Conservation (phyloP, 2,329 filamentous ascomycete genomes). For the Metarhizium rileyi region DNA sequence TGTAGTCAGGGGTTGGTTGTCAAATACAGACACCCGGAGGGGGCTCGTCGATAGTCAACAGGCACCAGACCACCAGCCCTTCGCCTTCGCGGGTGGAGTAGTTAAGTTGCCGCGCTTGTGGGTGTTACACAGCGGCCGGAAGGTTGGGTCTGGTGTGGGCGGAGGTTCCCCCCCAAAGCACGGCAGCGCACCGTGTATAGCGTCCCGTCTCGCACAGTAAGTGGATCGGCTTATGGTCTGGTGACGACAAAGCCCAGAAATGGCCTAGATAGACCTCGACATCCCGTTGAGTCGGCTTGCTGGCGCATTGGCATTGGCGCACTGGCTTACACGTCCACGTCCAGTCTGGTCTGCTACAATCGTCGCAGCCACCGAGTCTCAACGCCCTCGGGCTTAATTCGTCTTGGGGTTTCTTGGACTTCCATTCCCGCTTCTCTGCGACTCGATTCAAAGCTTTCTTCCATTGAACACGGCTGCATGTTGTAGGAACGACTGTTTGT, state of each 20-base stretch:
- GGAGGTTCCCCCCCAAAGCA: not conserved
- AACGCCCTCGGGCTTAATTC: not conserved
- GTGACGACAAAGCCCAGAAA: constrained; percentile 7
- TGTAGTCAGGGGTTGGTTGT: constrained; percentile 1
- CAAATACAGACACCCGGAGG: no score
- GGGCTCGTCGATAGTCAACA: not conserved
- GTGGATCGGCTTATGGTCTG: constrained; percentile 7
- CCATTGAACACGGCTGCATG: constrained; percentile 1
- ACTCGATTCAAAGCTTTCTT: not conserved
- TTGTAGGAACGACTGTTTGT: not conserved
- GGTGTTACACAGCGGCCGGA: not conserved
- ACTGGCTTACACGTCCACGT: constrained; percentile 7
- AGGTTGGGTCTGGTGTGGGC: not conserved
- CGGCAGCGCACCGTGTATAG: not conserved
- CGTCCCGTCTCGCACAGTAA: constrained; percentile 2
- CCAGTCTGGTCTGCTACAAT: no score
- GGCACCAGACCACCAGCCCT: no score
- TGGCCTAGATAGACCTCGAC: no score
- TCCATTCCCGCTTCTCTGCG: not conserved
- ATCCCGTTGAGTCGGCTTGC: no score
- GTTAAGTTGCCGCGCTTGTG: not conserved
- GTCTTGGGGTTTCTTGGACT: not conserved
- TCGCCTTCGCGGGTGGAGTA: no score
- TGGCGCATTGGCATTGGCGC: constrained; percentile 4
- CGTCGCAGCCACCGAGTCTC: constrained; percentile 4